Base-by-base conservation (phyloP, 2,329 filamentous ascomycete species). In the Pseudonectria buxi region DNA sequence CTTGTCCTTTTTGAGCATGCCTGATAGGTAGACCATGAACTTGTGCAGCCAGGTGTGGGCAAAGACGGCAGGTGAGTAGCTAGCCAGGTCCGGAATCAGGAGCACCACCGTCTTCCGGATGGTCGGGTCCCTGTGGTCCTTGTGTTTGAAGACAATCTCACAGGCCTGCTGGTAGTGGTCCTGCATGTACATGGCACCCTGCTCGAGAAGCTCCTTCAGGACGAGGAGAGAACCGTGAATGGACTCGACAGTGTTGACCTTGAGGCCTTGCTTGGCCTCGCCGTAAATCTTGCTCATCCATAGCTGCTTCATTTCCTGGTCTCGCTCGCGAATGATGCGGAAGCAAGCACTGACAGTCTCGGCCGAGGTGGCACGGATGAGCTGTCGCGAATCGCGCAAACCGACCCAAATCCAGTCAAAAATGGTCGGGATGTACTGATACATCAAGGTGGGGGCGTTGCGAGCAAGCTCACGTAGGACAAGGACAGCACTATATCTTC, bases 151-250 rank as follows among this genome's bases (percentile, higher is more conserved):
- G 25, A 95, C 86, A 44, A 92, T 89, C 44, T 98, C 92, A 58
- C 90, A 96, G 10, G 87, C 83, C 50, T 94, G 86, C 39, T 83
- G 78, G 61, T 96, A 98, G 56, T 89, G 80, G 26, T 89, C 86
- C 53, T 95, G 88, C 92, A 98, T 96, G 62, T 94, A 98, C 90
- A 98, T 98, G 50, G 88, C 89, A 35, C 92, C 92, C 58, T 95
- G 90, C 44, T 92, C 78, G 13, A 98, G 77, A 31, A 98, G 74
- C 63, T 96, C 90, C 59, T 90, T 94, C 52, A 96, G 74, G 2
- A 94, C 88, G 14, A 98, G 72, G 27, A 98, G 72, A 2, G 90
- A 95, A n/a, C 87, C 92, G 57, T 98, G 94, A 28, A 94, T 83
- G 40, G 81, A 83, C 59, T 98, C 92, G 36, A 94, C 75, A 13